These are phyloP conservation scores for Juglanconis sp. DNA, from an alignment of 2,329 filamentous ascomycete genomes.

Conservation along the genomic window DNA sequence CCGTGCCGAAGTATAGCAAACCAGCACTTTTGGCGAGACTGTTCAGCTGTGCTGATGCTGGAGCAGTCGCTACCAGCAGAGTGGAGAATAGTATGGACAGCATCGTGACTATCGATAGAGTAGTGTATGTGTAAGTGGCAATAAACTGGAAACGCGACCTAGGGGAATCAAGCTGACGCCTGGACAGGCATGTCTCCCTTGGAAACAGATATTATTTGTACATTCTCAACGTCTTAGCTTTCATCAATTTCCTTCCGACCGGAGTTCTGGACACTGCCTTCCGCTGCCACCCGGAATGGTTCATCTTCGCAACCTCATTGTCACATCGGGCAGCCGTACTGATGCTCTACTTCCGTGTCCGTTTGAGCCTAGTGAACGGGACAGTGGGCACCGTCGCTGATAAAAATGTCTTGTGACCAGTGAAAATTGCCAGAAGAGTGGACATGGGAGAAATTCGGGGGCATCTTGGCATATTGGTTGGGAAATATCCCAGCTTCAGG, in stretches of 20 bases:
- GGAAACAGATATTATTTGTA: background rate
- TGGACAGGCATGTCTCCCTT: background rate
- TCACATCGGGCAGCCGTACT: background rate
- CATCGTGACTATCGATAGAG: background rate
- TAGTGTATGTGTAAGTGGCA: too few relatives aligned
- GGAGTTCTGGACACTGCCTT: background rate
- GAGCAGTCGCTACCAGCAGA: background rate
- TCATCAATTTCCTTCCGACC: background rate
- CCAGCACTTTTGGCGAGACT: constrained; percentile 13
- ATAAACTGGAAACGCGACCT: background rate
- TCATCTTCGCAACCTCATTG: background rate
- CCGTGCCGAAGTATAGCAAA: constrained; percentile 57
- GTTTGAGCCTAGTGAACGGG: background rate
- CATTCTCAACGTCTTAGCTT: background rate
- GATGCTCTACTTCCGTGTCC: background rate
- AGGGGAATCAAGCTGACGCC: background rate
- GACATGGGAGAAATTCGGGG: background rate
- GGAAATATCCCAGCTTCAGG: background rate
- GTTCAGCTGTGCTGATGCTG: constrained; percentile 19
- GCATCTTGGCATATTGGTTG: background rate
- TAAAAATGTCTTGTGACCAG: background rate
- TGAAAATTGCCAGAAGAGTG: background rate
- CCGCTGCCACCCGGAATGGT: background rate
- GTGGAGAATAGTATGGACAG: background rate
- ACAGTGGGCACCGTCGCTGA: background rate